Base-by-base conservation (phyloP, 345 rosid species). In the Heritiera fomes region DNA sequence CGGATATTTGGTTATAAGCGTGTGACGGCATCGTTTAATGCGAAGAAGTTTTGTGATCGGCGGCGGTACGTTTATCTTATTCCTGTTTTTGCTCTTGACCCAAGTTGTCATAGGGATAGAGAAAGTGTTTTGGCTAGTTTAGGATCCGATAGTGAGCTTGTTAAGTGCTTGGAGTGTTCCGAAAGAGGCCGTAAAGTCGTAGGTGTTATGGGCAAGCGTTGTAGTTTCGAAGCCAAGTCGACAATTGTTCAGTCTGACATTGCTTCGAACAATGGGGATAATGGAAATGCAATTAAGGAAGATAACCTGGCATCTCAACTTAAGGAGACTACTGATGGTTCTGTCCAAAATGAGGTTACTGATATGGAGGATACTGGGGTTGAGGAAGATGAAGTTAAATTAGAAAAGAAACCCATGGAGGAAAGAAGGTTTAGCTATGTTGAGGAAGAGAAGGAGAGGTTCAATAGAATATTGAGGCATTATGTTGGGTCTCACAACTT, bases 401-500 rank as follows among this genome's bases (percentile, higher is more conserved):
- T 61, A 69, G 85, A 73, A 40, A 85, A 70, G 69, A 80, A 77
- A 13, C 72, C 28, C 17, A 14, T 63, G 11, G 79, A 76, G 17
- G 79, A 77, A 62, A 82, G 85, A 64, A 81, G 30, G n/a, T 92
- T 91, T 78, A 75, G 81, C 76, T 94, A 91, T 63, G 94, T 93
- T 30, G 89, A 89, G 80, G 79, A 88, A 75, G 94, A 94, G 85
- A 92, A 82, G 82, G 92, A 89, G 86, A 90, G 94, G 82, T 89
- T 94, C 79, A 94, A 92, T 78, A 82, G 94, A 71, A 92, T 96
- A 82, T 79, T 96, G 87, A 80, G 84, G 59, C 78, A 81, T 77
- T 96, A 91, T 43, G 94, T 90, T 30, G 99, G 99, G 14, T 87
- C 91, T 80, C 98, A 96, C 85, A 94, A 96, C 87, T 96, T 94